Base-by-base conservation (phyloP, 2,329 filamentous ascomycete species). In the Fusarium goolgardi region DNA sequence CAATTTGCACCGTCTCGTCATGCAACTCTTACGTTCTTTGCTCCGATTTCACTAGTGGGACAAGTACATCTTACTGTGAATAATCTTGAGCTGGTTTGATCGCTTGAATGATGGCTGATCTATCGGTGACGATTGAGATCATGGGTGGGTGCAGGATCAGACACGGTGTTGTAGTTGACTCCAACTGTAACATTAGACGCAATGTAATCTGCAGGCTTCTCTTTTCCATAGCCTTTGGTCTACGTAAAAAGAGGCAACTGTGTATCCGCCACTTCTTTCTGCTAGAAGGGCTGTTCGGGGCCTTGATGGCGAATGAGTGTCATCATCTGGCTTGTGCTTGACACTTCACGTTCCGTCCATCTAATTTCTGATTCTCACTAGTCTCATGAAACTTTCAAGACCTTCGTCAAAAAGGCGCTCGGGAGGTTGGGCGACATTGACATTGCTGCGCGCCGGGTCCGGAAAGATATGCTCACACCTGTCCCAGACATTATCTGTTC, bases 101-200 rank as follows among this genome's bases (percentile, higher is more conserved):
- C 10, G 27, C 9, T 35, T 35, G 8, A 5, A 9, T 16, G 6
- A 32, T 35, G 32, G 9, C 2, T 18, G 16, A 18, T 18, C 10
- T 10, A 18, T 10, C 4, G 8, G 16, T 10, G 5, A 18, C 8
- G 1, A n/a, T 1, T n/a, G 32, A 3, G 32, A 1, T n/a, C 1
- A 10, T n/a, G 16, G 16, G 8, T n/a, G 16, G 16, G 8, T 18
- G 2, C 32, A 10, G 11, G 32, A 5, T 18, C 32, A 18, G 8
- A 18, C 15, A 34, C 9, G 9, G 32, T 35, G 11, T 5, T 5
- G 7, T 16, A 18, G 18, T 20, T 12, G 6, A 37, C 5, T 12
- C 11, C n/a, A 12, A n/a, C 18, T 6, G 34, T 20, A 20, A 20
- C 10, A 6, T 37, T n/a, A 18, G 10, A 37, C 10, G 11, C 18